These are phyloP conservation scores for Pseudozyma tsukubaensis DNA, from an alignment of 1,284 basidiomycete genomes.

Conservation along the genomic window DNA sequence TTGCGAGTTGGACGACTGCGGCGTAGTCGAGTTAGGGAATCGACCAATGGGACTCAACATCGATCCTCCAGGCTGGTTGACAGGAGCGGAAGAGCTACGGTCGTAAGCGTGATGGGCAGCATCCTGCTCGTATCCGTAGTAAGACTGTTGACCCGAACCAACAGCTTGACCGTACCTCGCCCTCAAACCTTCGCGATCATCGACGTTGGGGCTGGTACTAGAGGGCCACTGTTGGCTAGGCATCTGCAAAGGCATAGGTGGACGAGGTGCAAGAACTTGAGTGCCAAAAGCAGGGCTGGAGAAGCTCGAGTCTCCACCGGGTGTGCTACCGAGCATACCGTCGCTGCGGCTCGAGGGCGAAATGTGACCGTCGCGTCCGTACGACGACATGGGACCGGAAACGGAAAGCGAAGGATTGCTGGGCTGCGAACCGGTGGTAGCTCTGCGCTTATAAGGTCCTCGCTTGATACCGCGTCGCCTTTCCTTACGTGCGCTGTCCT, in stretches of 20 bases:
- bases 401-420: slow-evolving; percentile 30
- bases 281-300: slow-evolving; percentile 42
- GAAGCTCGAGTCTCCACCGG: slow-evolving; percentile 37
- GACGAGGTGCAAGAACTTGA: slow-evolving; percentile 29
- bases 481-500: slow-evolving; percentile 84
- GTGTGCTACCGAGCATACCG: slow-evolving; percentile 39
- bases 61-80: slow-evolving; percentile 34
- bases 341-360: slow-evolving; percentile 39
- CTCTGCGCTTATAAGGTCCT: slow-evolving; percentile 85
- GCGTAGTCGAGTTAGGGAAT: slow-evolving; percentile 24
- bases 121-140: slow-evolving; percentile 47
- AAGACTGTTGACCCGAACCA: slow-evolving; percentile 18
- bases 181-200: slow-evolving; percentile 42
- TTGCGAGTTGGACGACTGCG: slow-evolving; percentile 38
- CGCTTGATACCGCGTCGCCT: slow-evolving; percentile 85
- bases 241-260: slow-evolving; percentile 48
- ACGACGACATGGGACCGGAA: slow-evolving; percentile 25
- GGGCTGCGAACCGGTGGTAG: slow-evolving; percentile 54
- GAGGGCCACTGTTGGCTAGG: slow-evolving; percentile 32
- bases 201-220: slow-evolving; percentile 25
- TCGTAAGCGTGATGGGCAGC: slow-evolving; percentile 40
- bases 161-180: slow-evolving; percentile 27
- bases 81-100: slow-evolving; percentile 41
- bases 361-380: slow-evolving; percentile 39
- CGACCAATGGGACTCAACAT: slow-evolving; percentile 42